Conservation (phyloP, 345 rosid genomes). For the Citrus reticulata region DNA sequence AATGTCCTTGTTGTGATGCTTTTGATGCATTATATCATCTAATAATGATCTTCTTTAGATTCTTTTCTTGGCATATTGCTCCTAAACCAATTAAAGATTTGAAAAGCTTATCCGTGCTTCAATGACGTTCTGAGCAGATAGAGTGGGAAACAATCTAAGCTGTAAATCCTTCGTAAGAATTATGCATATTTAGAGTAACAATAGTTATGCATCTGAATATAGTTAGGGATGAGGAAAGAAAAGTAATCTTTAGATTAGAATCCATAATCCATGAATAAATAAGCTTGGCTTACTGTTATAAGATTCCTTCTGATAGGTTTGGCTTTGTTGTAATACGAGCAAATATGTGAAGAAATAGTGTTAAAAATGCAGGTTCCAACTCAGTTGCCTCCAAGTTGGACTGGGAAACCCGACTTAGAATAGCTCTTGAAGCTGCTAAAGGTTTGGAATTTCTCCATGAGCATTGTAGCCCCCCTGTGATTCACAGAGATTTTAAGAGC, state of each 20-base stretch:
- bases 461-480: constrained; percentile 62
- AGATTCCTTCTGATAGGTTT: neutral
- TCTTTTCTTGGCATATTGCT: neutral
- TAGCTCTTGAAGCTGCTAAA: constrained; percentile 80
- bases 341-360: neutral
- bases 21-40: neutral
- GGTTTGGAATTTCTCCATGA: constrained; percentile 88
- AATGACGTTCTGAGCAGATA: neutral
- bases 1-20: neutral
- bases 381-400: constrained; percentile 41
- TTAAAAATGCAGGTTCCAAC: constrained; percentile 48
- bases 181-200: neutral
- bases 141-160: neutral
- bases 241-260: neutral
- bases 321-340: neutral
- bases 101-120: neutral
- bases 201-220: neutral
- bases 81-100: neutral
- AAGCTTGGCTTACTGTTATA: neutral
- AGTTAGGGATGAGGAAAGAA: neutral
- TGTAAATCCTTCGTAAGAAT: neutral
- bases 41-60: neutral
- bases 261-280: neutral
- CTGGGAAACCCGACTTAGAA: constrained; percentile 74
- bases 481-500: constrained; percentile 78